phyloP scores from a whole-genome alignment of 805 yeast genomes.

The Wickerhamiella galacta region DNA sequence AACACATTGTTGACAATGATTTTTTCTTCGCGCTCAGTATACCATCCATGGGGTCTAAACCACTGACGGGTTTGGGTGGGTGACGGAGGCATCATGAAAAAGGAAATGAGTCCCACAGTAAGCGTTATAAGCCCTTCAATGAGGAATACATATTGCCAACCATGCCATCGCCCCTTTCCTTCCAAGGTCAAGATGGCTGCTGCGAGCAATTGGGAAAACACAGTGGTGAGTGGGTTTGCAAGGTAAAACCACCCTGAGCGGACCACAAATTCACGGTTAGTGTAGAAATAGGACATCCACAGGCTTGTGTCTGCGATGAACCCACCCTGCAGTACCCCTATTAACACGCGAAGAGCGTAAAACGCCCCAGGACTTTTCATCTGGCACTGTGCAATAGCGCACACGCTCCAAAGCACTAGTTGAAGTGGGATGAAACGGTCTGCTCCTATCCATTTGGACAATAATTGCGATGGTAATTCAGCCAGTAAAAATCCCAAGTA shows the following conservation, averaged over 20 bases:
- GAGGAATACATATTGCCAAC: slow-evolving; percentile 53
- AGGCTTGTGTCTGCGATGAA: slow-evolving; percentile 48
- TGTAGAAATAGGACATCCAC: slow-evolving; percentile 54
- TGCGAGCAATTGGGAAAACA: slow-evolving; percentile 32
- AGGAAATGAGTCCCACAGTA: slow-evolving; percentile 33
- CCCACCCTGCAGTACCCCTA: slow-evolving; percentile 52
- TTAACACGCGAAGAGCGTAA: slow-evolving; percentile 31
- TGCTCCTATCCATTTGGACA: slow-evolving; percentile 47
- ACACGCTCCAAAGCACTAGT: slow-evolving; percentile 39
- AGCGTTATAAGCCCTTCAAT: slow-evolving; percentile 47
- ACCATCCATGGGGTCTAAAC: slow-evolving; percentile 37
- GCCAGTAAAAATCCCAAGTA: slow-evolving; percentile 37
- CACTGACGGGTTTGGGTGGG: slow-evolving; percentile 37
- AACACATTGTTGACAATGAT: slow-evolving; percentile 42
- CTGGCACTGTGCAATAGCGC: slow-evolving; percentile 35
- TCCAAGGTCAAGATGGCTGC: slow-evolving; percentile 38
- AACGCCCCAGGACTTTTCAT: slow-evolving; percentile 29
- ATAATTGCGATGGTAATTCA: slow-evolving; percentile 52
- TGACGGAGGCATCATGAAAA: slow-evolving; percentile 38
- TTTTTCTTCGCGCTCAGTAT: slow-evolving; percentile 36
- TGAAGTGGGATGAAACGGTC: slow-evolving; percentile 50
- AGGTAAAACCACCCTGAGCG: slow-evolving; percentile 47
- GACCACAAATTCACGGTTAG: slow-evolving; percentile 37
- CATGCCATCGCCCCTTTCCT: slow-evolving; percentile 28
- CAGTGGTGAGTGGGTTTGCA: slow-evolving; percentile 33